Conservation (phyloP, 2,329 filamentous ascomycete species). For the Ophiocordyceps polyrhachis-furcata region DNA sequence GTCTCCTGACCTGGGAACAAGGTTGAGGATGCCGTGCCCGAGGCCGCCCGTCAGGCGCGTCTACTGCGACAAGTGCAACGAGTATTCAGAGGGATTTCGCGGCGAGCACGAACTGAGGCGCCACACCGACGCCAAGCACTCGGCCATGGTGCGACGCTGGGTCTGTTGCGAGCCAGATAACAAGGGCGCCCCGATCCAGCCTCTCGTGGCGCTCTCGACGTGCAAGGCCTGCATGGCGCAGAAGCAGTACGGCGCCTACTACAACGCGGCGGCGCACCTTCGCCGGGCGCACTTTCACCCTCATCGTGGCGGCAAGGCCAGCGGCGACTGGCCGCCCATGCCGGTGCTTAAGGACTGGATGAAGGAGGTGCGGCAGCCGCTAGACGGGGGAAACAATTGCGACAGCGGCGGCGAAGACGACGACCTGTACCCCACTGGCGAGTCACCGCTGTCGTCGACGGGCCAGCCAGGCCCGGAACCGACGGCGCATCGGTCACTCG, state of each 20-base stretch:
- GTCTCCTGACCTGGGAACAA: conserved; percentile 21
- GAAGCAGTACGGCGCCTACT: conserved; percentile 39
- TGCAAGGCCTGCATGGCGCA: conserved; percentile 38
- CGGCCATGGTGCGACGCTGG: conserved; percentile 34
- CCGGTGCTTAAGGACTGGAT: conserved; percentile 40
- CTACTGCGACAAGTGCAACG: conserved; percentile 59
- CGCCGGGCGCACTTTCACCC: conserved; percentile 38
- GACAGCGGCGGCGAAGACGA: conserved; percentile 33
- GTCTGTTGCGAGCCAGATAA: conserved; percentile 32
- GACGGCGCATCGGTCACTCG: conserved; percentile 1
- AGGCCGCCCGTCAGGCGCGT: conserved; percentile 48
- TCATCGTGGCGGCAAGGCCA: conserved; percentile 34
- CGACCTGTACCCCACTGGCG: conserved; percentile 6
- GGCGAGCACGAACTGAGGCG: conserved; percentile 72
- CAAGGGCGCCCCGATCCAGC: conserved; percentile 20
- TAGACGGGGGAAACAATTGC: conserved; percentile 23
- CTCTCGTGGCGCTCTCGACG: conserved; percentile 31
- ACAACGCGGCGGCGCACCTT: conserved; percentile 39
- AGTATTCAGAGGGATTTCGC: conserved; percentile 71
- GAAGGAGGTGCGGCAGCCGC: conserved; percentile 35
- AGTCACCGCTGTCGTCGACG: conserved; percentile 2
- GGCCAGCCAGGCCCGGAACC: conserved; percentile 3
- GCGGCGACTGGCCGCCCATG: conserved; percentile 40
- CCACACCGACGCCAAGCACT: conserved; percentile 42
- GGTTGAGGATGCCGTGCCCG: conserved; percentile 24